phyloP scores from a whole-genome alignment of 306 rosid genomes.

The Cucumis melo region DNA sequence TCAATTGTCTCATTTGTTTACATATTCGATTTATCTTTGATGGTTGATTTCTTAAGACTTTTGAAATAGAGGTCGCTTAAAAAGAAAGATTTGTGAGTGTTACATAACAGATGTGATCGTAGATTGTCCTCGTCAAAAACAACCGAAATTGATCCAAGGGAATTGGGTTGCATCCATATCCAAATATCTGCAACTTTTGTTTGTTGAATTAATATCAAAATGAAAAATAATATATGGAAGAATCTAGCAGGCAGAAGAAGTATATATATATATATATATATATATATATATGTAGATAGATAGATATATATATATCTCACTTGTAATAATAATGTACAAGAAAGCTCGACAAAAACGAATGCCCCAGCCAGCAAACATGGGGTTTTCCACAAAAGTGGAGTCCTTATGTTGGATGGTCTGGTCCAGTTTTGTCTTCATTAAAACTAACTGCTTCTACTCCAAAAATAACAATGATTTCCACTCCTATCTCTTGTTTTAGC shows the following conservation, averaged over 20 bases:
- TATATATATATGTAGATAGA: no score
- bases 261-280: neutral
- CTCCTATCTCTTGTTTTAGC: neutral
- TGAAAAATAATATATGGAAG: neutral
- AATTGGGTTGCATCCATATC: neutral
- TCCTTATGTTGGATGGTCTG: neutral
- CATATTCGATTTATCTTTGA: no score
- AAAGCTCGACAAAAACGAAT: neutral
- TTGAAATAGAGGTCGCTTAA: no score
- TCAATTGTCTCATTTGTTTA: no score
- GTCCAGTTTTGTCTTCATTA: slow-evolving; percentile 1
- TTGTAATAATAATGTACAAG: neutral
- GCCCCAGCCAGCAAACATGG: neutral
- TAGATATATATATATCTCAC: neutral
- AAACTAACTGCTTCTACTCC: slow-evolving; percentile 6
- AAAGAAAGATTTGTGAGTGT: no score
- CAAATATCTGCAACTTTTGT: neutral
- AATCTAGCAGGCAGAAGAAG: neutral
- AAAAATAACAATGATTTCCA: neutral
- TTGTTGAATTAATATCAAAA: neutral
- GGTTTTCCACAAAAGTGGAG: neutral
- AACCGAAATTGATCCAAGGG: no score
- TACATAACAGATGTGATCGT: no score
- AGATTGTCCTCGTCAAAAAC: neutral
- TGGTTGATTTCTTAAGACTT: no score